Evolutionary conservation across 768 basidiomycete genomes (phyloP).

Genomic region (Lactarius hengduanensis): DNA sequence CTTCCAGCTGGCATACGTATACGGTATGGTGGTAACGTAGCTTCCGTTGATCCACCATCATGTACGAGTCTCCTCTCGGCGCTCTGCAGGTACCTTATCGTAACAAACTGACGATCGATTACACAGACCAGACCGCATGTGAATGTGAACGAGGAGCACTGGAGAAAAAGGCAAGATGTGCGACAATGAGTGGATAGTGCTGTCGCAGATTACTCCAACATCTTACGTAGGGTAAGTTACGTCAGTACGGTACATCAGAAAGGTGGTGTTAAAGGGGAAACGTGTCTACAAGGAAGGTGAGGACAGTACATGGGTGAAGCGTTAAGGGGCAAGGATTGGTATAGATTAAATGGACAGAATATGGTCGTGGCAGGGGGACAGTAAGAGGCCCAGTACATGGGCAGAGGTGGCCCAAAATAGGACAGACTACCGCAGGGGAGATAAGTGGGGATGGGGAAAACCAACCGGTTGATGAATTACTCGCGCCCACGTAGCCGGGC

Average conservation of each 20-base stretch:
- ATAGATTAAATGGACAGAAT: neutral
- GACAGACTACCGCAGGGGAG: neutral
- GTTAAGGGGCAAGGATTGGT: slow-evolving; percentile 3
- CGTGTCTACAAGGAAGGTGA: slow-evolving; percentile 13
- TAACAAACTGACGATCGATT: neutral
- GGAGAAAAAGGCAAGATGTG: neutral
- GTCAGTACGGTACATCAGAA: slow-evolving; percentile 4
- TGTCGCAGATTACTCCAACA: slow-evolving; percentile 8
- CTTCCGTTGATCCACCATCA: neutral
- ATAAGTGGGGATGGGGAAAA: neutral
- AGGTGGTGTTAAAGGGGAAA: neutral
- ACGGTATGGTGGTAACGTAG: neutral
- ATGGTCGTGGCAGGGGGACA: slow-evolving; percentile 2
- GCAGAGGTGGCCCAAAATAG: neutral
- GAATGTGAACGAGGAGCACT: too few species aligned
- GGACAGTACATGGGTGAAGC: slow-evolving; percentile 5
- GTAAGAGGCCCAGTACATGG: neutral
- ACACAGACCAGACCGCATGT: neutral
- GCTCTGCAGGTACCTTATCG: neutral
- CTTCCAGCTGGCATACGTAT: neutral
- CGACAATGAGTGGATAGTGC: neutral
- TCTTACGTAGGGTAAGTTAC: slow-evolving; percentile 4
- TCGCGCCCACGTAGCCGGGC: slow-evolving; percentile 25
- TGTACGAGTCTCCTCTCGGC: neutral
- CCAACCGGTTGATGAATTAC: neutral